Conservation (phyloP, 371 early-diverging fungal genomes). For the Mortierella sp. region DNA sequence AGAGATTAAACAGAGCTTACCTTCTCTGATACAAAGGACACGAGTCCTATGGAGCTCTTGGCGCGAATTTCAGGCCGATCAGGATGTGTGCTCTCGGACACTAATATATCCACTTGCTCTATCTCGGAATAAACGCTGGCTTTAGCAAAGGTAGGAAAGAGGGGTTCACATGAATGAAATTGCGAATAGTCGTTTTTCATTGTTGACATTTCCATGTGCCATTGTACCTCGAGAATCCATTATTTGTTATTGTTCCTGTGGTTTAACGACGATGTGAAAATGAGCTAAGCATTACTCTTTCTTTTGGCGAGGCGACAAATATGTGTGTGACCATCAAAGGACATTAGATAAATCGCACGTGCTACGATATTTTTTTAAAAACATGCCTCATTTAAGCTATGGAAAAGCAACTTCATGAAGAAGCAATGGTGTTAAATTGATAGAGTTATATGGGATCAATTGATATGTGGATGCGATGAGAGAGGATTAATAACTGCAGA, state of each 20-base stretch:
- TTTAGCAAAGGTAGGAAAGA: neutral
- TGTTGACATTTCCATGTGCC: neutral
- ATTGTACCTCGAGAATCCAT: constrained; percentile 24
- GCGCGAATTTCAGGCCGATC: constrained; percentile 48
- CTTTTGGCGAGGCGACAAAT: neutral
- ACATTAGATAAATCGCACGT: too few species aligned
- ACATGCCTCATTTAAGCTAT: too few species aligned
- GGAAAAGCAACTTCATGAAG: too few species aligned
- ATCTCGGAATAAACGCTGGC: neutral
- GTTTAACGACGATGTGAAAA: too few species aligned
- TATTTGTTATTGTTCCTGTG: too few species aligned
- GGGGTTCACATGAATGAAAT: neutral
- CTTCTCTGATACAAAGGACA: constrained; percentile 21
- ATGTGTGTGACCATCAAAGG: too few species aligned
- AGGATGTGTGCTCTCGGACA: constrained; percentile 16
- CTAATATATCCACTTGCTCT: constrained; percentile 22
- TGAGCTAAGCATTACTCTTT: too few species aligned
- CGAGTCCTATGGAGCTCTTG: constrained; percentile 35
- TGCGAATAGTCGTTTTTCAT: neutral
- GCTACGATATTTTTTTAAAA: too few species aligned
- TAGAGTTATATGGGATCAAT: too few species aligned
- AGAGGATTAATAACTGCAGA: too few species aligned
- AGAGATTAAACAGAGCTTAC: neutral
- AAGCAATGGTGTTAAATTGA: too few species aligned
- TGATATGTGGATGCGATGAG: too few species aligned